A percentile compares a stretch with the other conserved stretches of the same genome.
Evolutionary conservation across 768 basidiomycete species (phyloP).

Genomic region (Panaeolus cyanescens): DNA sequence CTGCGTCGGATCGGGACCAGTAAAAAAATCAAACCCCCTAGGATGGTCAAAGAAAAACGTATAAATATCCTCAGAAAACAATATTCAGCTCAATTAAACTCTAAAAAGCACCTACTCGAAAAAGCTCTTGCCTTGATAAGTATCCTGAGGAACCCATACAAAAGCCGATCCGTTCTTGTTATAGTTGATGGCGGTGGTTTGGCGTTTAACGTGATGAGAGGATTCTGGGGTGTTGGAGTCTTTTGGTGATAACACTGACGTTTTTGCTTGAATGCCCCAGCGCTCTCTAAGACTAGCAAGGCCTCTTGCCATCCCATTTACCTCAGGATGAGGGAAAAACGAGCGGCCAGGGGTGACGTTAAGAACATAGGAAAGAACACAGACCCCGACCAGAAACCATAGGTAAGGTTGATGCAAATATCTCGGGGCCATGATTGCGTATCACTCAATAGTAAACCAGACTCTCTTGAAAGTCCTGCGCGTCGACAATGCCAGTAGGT

Average conservation of each 20-base stretch:
- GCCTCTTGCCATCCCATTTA: not conserved
- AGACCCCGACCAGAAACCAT: not conserved
- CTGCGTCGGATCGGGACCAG: conserved; percentile 67
- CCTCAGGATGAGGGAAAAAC: not conserved
- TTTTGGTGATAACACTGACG: too few species aligned
- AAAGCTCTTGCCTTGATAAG: conserved; percentile 63
- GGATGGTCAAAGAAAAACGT: too few species aligned
- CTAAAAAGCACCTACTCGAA: conserved; percentile 55
- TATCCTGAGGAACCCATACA: conserved; percentile 69
- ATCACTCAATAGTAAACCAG: too few species aligned
- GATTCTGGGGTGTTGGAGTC: too few species aligned
- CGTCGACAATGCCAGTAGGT: too few species aligned
- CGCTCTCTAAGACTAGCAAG: not conserved
- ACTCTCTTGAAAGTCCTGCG: too few species aligned
- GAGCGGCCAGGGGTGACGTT: not conserved
- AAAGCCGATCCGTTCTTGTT: conserved; percentile 55
- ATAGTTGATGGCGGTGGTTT: conserved; percentile 32
- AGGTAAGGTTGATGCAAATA: not conserved
- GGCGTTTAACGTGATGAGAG: not conserved
- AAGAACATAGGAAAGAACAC: not conserved
- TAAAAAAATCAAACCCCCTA: conserved; percentile 48
- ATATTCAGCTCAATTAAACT: not conserved
- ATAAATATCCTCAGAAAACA: conserved; percentile 9
- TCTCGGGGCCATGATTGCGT: not conserved
- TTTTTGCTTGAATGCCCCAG: not conserved